Percentiles rank a stretch among this genome's conserved stretches.
Evolutionary conservation across 768 basidiomycete genomes (phyloP).

Genomic region (Lentinus tigrinus): DNA sequence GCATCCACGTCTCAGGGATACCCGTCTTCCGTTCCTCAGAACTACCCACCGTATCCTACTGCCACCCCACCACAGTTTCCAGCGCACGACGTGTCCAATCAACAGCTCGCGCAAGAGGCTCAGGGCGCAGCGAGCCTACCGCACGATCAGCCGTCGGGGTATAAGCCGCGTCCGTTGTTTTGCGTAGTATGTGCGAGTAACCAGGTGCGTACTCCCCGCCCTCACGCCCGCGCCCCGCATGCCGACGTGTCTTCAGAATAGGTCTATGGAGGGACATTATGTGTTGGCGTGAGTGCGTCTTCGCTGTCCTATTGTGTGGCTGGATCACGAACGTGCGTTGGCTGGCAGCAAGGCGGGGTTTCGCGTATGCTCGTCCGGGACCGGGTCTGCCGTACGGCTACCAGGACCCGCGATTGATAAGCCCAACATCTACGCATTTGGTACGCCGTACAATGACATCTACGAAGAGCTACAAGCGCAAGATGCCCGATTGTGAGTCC

Average conservation of each 20-base stretch:
- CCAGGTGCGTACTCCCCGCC: slow-evolving; percentile 57
- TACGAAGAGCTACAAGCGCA: slow-evolving; percentile 86
- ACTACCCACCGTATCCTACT: slow-evolving; percentile 22
- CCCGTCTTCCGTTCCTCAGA: slow-evolving; percentile 13
- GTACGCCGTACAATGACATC: slow-evolving; percentile 94
- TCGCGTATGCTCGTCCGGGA: slow-evolving; percentile 91
- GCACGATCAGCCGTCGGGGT: slow-evolving; percentile 24
- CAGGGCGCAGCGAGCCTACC: slow-evolving; percentile 17
- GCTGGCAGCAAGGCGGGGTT: slow-evolving; percentile 83
- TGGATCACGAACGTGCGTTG: slow-evolving; percentile 1
- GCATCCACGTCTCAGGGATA: slow-evolving; percentile 14
- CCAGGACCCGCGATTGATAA: slow-evolving; percentile 97
- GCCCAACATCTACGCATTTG: slow-evolving; percentile 95
- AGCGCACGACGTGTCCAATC: slow-evolving; percentile 24
- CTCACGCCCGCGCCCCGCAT: background rate
- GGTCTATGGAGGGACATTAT: slow-evolving; percentile 97
- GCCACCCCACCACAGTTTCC: slow-evolving; percentile 25
- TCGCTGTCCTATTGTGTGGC: background rate
- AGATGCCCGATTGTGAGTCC: slow-evolving; percentile 75
- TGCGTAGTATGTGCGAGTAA: slow-evolving; percentile 99
- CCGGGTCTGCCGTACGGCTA: slow-evolving; percentile 94
- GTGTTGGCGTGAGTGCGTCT: slow-evolving; percentile 73
- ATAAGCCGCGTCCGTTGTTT: slow-evolving; percentile 79
- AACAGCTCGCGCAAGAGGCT: slow-evolving; percentile 27
- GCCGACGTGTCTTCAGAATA: slow-evolving; percentile 57